phyloP scores from a whole-genome alignment of 345 rosid genomes.

The Bruguiera sexangula region DNA sequence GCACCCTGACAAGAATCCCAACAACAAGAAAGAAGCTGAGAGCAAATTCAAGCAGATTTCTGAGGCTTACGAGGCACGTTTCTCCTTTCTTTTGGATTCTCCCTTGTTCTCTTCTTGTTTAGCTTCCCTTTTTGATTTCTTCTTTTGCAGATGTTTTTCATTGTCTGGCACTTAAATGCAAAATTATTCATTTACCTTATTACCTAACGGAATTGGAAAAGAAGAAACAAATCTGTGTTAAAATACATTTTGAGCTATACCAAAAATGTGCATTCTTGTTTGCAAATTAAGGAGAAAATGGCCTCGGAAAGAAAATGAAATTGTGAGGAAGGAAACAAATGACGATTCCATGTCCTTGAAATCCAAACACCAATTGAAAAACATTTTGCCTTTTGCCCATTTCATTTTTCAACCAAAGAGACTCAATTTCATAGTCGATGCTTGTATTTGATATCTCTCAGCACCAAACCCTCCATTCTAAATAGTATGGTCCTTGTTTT shows the following conservation, averaged over 20 bases:
- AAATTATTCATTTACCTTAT: neutral
- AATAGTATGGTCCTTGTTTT: too few species aligned
- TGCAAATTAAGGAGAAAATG: neutral
- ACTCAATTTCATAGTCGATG: too few species aligned
- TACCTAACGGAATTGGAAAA: neutral
- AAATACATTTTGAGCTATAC: neutral
- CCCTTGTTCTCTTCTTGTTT: neutral
- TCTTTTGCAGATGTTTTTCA: neutral
- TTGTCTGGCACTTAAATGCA: neutral
- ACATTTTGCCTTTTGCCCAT: neutral
- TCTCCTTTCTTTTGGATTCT: neutral
- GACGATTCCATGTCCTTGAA: neutral
- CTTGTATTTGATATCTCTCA: too few species aligned
- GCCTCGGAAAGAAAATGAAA: neutral
- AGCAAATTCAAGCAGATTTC: slow-evolving; percentile 94
- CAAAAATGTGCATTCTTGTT: neutral
- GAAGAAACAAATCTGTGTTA: neutral
- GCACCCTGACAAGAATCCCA: slow-evolving; percentile 96
- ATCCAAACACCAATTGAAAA: too few species aligned
- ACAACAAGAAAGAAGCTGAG: slow-evolving; percentile 79
- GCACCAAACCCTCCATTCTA: too few species aligned
- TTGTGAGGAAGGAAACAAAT: neutral
- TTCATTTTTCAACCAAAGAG: neutral
- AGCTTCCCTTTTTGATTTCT: neutral
- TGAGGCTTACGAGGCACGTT: slow-evolving; percentile 85